Conservation (phyloP, 805 yeast species). For the Scheffersomyces coipomensis region DNA sequence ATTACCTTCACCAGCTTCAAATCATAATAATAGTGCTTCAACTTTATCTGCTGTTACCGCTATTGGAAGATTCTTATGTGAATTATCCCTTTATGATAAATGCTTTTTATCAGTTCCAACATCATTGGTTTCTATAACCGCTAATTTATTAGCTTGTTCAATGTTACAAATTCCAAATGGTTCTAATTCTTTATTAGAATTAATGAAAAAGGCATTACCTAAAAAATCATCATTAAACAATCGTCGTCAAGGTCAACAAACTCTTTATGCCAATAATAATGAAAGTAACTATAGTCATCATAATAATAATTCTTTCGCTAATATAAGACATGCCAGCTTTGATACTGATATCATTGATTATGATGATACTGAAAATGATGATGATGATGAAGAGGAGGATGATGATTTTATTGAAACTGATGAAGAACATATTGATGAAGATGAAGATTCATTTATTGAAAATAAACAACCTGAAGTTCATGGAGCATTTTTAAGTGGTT, state of each 20-base stretch:
- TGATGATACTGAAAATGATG: constrained; percentile 3
- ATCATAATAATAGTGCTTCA: constrained; percentile 14
- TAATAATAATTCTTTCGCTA: not conserved
- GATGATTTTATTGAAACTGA: constrained; percentile 9
- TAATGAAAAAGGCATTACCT: constrained; percentile 10
- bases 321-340: constrained; percentile 2
- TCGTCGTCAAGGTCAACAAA: not conserved
- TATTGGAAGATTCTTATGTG: constrained; percentile 53
- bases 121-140: constrained; percentile 48
- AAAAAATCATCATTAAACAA: not conserved
- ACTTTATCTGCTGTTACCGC: constrained; percentile 54
- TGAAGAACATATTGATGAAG: constrained; percentile 5
- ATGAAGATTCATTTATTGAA: constrained; percentile 32
- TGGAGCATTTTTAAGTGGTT: constrained; percentile 51
- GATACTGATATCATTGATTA: constrained; percentile 6
- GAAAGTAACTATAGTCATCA: constrained; percentile 1
- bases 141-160: constrained; percentile 52
- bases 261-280: constrained; percentile 1
- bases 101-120: constrained; percentile 45
- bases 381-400: constrained; percentile 5
- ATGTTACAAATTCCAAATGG: constrained; percentile 50
- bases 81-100: constrained; percentile 50
- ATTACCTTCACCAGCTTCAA: constrained; percentile 6
- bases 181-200: constrained; percentile 26
- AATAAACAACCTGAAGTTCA: constrained; percentile 38